Base-by-base conservation (phyloP, 2,329 filamentous ascomycete species). In the Beauveria varroae region DNA sequence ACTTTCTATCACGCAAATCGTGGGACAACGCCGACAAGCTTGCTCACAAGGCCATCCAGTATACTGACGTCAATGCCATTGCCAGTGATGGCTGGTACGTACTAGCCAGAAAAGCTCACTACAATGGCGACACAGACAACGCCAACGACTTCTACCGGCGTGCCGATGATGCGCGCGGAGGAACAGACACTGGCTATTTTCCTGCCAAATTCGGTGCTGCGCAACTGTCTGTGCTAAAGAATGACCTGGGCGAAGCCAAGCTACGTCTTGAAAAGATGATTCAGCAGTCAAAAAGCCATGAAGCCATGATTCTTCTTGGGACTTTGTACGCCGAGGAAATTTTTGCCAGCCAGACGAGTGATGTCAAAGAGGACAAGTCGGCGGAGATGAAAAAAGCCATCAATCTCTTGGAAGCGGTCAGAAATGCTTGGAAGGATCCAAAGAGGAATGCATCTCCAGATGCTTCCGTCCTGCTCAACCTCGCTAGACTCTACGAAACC, bases 61-160 rank as follows among this genome's bases (percentile, higher is more conserved):
- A 91, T 68, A 98, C 95, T 2, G 95, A 99, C 71, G 91, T 98
- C 67, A 96, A 96, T 72, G 91, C 93, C 3, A 91, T 98, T 72
- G 93, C 93, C 26, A 96, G 93, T 75, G 96, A 99, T 71, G 96
- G 95, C 41, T 98, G 93, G 93, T 99, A 97, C 74, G 77, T 98
- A 9, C 84, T 98, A 46, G 95, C 92, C 30, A 84, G 93, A 63
- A 97, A 96, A 72, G 91, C 93, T 65, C 95, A 99, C 71, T 91
- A 91, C 66, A 84, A 86, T 62, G 88, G 89, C 47, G 87, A 97
- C 62, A 75, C 85, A 7, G 81, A 87, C 22, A 87, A 86, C 61
- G 93, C 95, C 2, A 85, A 83, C 22, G 91, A 96, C 68, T 96
- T 88, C 73, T 99, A 99, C 74, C 86, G 87, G 60, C 88, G 90